Conservation (phyloP, 2,329 filamentous ascomycete genomes). For the Sarocladium kiliense region DNA sequence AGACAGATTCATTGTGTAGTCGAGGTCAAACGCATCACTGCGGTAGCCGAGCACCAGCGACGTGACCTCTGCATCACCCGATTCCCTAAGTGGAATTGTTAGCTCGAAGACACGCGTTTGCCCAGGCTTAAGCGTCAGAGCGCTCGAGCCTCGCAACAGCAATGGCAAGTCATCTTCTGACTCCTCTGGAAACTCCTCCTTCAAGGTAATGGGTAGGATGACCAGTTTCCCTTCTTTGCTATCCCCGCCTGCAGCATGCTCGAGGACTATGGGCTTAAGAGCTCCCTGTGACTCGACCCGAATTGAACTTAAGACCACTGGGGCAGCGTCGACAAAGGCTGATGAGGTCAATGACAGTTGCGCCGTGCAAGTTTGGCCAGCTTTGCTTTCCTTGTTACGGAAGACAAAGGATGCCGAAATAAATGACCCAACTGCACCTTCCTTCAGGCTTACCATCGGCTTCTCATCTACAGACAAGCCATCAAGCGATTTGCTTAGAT, state of each 20-base stretch:
- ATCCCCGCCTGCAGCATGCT: conserved; percentile 28
- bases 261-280: conserved; percentile 49
- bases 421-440: conserved; percentile 48
- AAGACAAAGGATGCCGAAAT: conserved; percentile 54
- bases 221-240: conserved; percentile 11
- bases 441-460: conserved; percentile 45
- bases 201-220: conserved; percentile 23
- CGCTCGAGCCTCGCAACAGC: conserved; percentile 47
- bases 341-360: conserved; percentile 55
- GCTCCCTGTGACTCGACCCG: conserved; percentile 52
- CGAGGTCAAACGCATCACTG: conserved; percentile 60
- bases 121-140: conserved; percentile 63
- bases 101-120: conserved; percentile 68
- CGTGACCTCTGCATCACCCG: conserved; percentile 67
- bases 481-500: conserved; percentile 52
- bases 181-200: conserved; percentile 23
- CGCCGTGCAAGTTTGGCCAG: conserved; percentile 52
- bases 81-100: conserved; percentile 69
- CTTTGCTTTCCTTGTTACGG: conserved; percentile 51
- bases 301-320: conserved; percentile 47
- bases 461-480: conserved; percentile 38
- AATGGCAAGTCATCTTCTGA: conserved; percentile 25
- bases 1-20: conserved; percentile 55
- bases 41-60: conserved; percentile 60
- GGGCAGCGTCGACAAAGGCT: conserved; percentile 45